Evolutionary conservation across 108 stramenopile genomes (phyloP), one percentile per base, ranked within the genome.

Genomic region (Conticribra weissflogii): DNA sequence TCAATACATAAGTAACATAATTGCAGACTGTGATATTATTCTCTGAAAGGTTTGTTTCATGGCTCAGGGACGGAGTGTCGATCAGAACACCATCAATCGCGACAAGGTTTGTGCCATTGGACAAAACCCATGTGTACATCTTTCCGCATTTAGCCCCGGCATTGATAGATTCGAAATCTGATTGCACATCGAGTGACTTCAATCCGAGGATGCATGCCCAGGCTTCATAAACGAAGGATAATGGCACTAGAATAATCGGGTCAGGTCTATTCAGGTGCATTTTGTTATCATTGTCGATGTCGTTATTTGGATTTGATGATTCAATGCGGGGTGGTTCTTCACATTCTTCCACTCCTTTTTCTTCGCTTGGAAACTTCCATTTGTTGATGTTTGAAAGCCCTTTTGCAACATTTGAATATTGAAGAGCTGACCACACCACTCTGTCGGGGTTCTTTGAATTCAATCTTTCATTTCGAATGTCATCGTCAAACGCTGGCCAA

Each of bases 101-200:
- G 48, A 69, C 50, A 27, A 71, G 32, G 17, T 66, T 34, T 49
- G 45, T 48, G 51, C 65, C 59, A 50, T 71, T 66, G 1, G 77
- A 71, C 1, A 78, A 46, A 50, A 70, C 57, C 76, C 76, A 77
- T 48, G 68, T 59, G 59, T 77, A 77, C 52, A 70, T 53, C 19
- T 32, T 54, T 31, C 76, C 67, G n/a, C 55, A 55, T 41, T 44
- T 52, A 63, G 55, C 29, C 30, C 60, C 54, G 5, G 29, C 24
- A 47, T 48, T 32, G 41, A 8, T n/a, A 16, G 34, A 48, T 55
- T 36, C 36, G 33, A 28, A 45, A 32, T 34, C 15, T n/a, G n/a
- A 16, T 1, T 19, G 2, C 8, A 45, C 29, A 47, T 33, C 18
- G 3, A 16, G 24, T 49, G 30, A n/a, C 19, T 73, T 47, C 18